These are phyloP conservation scores for Salvia miltiorrhiza DNA, from an alignment of 257 asterid genomes.

Conservation along the genomic window DNA sequence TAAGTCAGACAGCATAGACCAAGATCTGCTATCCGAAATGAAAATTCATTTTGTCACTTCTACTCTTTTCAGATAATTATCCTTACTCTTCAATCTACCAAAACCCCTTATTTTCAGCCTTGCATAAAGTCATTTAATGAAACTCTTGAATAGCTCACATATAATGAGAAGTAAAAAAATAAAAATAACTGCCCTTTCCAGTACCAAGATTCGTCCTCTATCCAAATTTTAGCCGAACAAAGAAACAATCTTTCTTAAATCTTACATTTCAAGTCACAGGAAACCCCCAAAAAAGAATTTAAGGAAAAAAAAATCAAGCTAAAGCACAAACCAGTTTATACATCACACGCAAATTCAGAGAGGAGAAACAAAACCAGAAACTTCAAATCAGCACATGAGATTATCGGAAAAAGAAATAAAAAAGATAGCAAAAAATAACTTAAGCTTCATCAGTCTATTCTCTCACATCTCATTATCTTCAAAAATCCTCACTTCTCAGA, in stretches of 20 bases:
- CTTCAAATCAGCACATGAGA: not conserved
- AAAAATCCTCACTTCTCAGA: not conserved
- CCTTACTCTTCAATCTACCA: not conserved
- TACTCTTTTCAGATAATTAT: not conserved
- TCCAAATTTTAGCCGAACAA: not conserved
- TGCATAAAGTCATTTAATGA: not conserved
- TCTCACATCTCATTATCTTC: conserved; percentile 12
- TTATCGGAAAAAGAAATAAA: not conserved
- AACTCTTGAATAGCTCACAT: not conserved
- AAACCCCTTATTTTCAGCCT: not conserved
- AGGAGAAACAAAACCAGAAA: not conserved
- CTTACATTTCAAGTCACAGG: conserved; percentile 3
- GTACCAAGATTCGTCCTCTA: not conserved
- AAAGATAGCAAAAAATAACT: not conserved
- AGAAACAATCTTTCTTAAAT: not conserved
- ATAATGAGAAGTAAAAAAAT: not conserved
- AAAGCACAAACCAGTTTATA: not conserved
- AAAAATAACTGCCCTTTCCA: not conserved
- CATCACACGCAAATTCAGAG: not conserved
- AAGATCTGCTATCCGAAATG: not conserved
- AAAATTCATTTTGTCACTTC: not conserved
- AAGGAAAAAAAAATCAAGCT: not conserved
- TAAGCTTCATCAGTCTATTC: not conserved
- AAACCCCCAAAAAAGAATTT: not conserved
- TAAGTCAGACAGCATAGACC: not conserved